Evolutionary conservation across 345 rosid species (phyloP).

Genomic region (Euphorbia tirucalli): DNA sequence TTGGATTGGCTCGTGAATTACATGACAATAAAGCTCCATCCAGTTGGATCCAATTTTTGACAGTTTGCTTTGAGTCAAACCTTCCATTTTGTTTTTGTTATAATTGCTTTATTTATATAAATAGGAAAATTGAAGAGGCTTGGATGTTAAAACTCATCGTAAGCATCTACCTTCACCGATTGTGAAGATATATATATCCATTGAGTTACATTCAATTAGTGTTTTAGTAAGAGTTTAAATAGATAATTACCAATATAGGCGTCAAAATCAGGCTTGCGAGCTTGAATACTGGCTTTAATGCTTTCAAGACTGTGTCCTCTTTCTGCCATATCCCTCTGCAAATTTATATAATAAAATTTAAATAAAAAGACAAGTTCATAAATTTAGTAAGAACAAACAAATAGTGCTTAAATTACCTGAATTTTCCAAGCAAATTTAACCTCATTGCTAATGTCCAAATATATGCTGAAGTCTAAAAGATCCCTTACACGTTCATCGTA

Average conservation of each 20-base stretch:
- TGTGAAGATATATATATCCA: too few relatives aligned
- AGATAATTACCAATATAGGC: conserved; percentile 95
- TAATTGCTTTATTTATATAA: too few relatives aligned
- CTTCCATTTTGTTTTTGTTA: too few relatives aligned
- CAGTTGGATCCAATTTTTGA: too few relatives aligned
- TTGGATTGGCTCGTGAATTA: too few relatives aligned
- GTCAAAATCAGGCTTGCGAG: conserved; percentile 91
- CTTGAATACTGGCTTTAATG: conserved; percentile 95
- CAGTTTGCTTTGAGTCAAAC: too few relatives aligned
- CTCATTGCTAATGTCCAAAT: conserved; percentile 95
- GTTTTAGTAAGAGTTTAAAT: too few relatives aligned
- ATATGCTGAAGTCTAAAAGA: conserved; percentile 85
- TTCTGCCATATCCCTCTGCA: conserved; percentile 98
- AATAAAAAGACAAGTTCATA: not conserved
- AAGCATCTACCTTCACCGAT: too few relatives aligned
- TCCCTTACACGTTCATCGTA: conserved; percentile 84
- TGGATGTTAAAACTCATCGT: too few relatives aligned
- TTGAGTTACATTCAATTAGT: too few relatives aligned
- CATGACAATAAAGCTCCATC: too few relatives aligned
- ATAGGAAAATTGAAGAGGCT: too few relatives aligned
- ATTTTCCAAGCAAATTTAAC: conserved; percentile 98
- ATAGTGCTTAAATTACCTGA: conserved; percentile 10
- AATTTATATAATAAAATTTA: not conserved
- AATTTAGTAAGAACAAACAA: not conserved
- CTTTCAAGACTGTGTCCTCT: conserved; percentile 99